Evolutionary conservation across 1,284 basidiomycete genomes (phyloP).

Genomic region (Rhodotorula glutinis): DNA sequence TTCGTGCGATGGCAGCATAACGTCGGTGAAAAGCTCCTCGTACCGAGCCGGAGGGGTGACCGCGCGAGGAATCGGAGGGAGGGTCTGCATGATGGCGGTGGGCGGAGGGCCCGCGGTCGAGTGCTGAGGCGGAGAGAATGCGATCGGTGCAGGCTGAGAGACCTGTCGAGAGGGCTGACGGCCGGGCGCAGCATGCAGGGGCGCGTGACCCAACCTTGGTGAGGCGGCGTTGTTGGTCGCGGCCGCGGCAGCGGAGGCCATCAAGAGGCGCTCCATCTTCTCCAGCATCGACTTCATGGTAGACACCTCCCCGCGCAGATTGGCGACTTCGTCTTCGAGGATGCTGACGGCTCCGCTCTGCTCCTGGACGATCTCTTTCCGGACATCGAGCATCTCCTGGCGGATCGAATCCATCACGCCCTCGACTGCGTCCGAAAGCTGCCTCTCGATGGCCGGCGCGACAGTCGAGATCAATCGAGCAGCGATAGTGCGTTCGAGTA

Average conservation of each 20-base stretch:
- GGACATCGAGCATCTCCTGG: constrained; percentile 57
- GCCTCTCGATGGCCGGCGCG: constrained; percentile 67
- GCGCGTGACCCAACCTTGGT: constrained; percentile 1
- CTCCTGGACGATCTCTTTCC: constrained; percentile 40
- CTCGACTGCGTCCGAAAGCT: constrained; percentile 67
- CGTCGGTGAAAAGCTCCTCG: constrained; percentile 33
- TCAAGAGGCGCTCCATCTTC: constrained; percentile 26
- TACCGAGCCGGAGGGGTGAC: constrained; percentile 18
- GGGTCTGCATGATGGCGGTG: not conserved
- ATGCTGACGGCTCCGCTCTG: constrained; percentile 34
- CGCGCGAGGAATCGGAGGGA: constrained; percentile 22
- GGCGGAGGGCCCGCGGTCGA: too few species aligned
- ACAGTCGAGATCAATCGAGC: constrained; percentile 64
- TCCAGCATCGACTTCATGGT: constrained; percentile 27
- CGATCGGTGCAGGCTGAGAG: too few species aligned
- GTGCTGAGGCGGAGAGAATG: not conserved
- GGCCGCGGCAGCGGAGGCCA: not conserved
- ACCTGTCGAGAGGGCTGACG: too few species aligned
- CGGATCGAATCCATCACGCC: constrained; percentile 69
- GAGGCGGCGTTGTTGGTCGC: not conserved
- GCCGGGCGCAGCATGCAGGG: not conserved
- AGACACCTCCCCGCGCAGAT: constrained; percentile 24
- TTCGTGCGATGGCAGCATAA: constrained; percentile 27
- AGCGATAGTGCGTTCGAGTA: constrained; percentile 56
- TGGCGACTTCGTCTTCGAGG: constrained; percentile 32